phyloP scores from a whole-genome alignment of 768 basidiomycete species.

The Pholiota molesta region DNA sequence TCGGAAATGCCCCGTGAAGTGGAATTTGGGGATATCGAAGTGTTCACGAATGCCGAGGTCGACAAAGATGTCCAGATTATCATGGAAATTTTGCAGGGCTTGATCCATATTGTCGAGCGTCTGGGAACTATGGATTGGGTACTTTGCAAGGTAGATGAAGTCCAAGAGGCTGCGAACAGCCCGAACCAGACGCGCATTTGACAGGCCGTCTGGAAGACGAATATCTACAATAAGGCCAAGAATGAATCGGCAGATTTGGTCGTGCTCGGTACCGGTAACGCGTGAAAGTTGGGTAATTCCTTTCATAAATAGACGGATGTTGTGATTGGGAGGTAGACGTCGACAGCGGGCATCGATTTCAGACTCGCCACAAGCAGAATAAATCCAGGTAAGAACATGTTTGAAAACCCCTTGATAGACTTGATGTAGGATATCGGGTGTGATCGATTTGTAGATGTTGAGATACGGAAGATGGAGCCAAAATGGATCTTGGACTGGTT shows the following conservation, averaged over 20 bases:
- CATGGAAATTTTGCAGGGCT: slow-evolving; percentile 16
- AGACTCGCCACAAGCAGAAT: not conserved
- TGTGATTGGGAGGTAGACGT: slow-evolving; percentile 34
- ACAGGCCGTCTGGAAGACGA: slow-evolving; percentile 3
- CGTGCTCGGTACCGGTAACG: slow-evolving; percentile 40
- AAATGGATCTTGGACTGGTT: slow-evolving; percentile 16
- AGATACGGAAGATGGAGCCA: slow-evolving; percentile 16
- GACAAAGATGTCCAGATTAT: slow-evolving; percentile 14
- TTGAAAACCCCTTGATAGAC: slow-evolving; percentile 21
- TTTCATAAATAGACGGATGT: slow-evolving; percentile 38
- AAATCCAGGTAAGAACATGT: slow-evolving; percentile 15
- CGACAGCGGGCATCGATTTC: slow-evolving; percentile 24
- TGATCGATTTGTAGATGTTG: slow-evolving; percentile 19
- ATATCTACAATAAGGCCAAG: slow-evolving; percentile 28
- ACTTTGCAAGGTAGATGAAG: slow-evolving; percentile 34
- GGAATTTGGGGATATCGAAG: slow-evolving; percentile 37
- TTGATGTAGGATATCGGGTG: slow-evolving; percentile 23
- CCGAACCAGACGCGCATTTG: not conserved
- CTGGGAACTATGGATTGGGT: slow-evolving; percentile 26
- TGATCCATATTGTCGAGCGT: slow-evolving; percentile 16
- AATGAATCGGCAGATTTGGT: slow-evolving; percentile 35
- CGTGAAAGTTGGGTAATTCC: slow-evolving; percentile 42
- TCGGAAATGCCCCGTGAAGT: slow-evolving; percentile 22
- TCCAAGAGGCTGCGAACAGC: slow-evolving; percentile 28
- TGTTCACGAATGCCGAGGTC: slow-evolving; percentile 21